phyloP scores from a whole-genome alignment of 1,284 basidiomycete species.

The Porogramme epimiltina region DNA sequence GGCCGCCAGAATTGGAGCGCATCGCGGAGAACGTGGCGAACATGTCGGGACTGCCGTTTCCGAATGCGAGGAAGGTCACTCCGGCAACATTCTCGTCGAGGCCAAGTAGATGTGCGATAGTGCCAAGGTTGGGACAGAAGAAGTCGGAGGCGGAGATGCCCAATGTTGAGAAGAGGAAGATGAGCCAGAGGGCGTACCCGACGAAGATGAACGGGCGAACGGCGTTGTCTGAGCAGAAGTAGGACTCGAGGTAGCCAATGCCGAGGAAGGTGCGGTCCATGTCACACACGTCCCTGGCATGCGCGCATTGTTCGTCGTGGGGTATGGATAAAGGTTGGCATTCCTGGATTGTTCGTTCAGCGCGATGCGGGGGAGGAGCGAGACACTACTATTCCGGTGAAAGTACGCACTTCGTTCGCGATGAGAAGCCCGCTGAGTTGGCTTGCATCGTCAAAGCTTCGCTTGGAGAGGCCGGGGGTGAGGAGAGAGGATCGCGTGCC shows the following conservation, averaged over 20 bases:
- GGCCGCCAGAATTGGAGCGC: conserved; percentile 80
- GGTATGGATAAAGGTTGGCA: conserved; percentile 53
- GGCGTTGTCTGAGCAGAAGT: conserved; percentile 63
- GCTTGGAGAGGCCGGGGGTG: conserved; percentile 19
- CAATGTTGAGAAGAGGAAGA: conserved; percentile 86
- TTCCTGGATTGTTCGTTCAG: conserved; percentile 10
- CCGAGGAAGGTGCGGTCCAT: conserved; percentile 63
- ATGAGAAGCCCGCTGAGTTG: conserved; percentile 1
- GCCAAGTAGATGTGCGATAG: conserved; percentile 80
- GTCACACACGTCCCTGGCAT: conserved; percentile 58
- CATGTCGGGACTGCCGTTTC: conserved; percentile 91
- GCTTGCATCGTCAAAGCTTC: conserved; percentile 13
- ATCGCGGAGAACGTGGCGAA: conserved; percentile 96
- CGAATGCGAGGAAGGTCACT: conserved; percentile 92
- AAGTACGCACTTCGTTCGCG: conserved; percentile 11
- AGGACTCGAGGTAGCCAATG: conserved; percentile 66
- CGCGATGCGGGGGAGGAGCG: neutral
- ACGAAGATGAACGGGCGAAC: conserved; percentile 63
- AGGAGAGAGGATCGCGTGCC: conserved; percentile 23
- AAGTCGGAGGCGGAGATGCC: conserved; percentile 94
- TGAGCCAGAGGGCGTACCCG: conserved; percentile 72
- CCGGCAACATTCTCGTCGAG: conserved; percentile 90
- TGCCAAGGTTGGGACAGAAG: conserved; percentile 92
- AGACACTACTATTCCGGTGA: neutral
- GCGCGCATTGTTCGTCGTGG: conserved; percentile 59